phyloP scores from a whole-genome alignment of 176 grass and related monocot species.

The Avena sativa region DNA sequence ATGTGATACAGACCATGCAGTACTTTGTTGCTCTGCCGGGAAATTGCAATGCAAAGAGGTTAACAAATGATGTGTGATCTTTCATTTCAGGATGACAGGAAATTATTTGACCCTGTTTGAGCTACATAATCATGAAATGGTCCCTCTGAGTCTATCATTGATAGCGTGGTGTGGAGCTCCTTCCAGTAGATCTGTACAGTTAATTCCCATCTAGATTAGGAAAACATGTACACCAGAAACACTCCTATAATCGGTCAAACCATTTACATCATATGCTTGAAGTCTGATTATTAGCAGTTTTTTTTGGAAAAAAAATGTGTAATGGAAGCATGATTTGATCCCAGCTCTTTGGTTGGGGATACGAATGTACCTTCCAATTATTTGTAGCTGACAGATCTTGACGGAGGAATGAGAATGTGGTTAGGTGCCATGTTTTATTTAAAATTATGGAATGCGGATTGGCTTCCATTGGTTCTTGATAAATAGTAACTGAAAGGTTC shows the following conservation, averaged over 20 bases:
- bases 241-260: background rate
- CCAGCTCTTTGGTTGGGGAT: constrained; percentile 27
- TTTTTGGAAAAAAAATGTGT: background rate
- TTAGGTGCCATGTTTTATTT: background rate
- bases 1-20: background rate
- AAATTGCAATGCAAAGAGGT: constrained; percentile 18
- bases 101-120: constrained; percentile 19
- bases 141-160: constrained; percentile 1
- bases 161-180: constrained; percentile 1
- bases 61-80: constrained; percentile 29
- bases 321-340: constrained; percentile 1
- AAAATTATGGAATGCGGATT: background rate
- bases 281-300: background rate
- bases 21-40: constrained; percentile 12
- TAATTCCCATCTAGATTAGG: constrained; percentile 3
- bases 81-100: constrained; percentile 19
- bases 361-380: constrained; percentile 36
- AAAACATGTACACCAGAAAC: background rate
- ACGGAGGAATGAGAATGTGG: background rate
- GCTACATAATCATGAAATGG: background rate
- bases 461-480: constrained; percentile 40
- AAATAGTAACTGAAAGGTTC: constrained; percentile 26
- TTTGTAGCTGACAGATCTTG: constrained; percentile 34
- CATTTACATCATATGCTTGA: background rate
- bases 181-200: background rate